Percentiles rank a stretch among this genome's conserved stretches.
These are phyloP conservation scores for Corynespora cassiicola DNA, from an alignment of 2,329 filamentous ascomycete species.

Conservation along the genomic window DNA sequence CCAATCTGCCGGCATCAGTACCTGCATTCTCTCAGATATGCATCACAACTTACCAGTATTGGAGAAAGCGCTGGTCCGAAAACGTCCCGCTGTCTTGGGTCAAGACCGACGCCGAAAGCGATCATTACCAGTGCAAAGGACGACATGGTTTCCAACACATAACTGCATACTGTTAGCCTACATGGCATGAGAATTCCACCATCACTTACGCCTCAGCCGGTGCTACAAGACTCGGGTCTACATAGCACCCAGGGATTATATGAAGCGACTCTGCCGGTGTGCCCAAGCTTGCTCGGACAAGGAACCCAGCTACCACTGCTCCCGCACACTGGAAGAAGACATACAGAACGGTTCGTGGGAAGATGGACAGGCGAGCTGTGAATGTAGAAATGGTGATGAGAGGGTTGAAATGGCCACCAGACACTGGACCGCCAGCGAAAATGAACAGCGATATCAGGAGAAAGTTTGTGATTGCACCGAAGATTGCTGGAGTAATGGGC, in stretches of 20 bases:
- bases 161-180: conserved; percentile 23
- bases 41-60: conserved; percentile 56
- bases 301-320: conserved; percentile 52
- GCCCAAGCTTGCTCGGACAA: conserved; percentile 44
- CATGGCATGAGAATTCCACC: background rate
- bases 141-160: conserved; percentile 57
- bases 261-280: conserved; percentile 14
- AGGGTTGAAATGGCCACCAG: conserved; percentile 61
- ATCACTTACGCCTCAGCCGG: conserved; percentile 43
- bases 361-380: conserved; percentile 56
- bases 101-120: conserved; percentile 60
- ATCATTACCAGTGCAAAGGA: conserved; percentile 56
- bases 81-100: conserved; percentile 57
- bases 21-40: too few relatives aligned
- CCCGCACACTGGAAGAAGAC: conserved; percentile 55
- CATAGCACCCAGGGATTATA: conserved; percentile 27
- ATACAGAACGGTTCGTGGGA: conserved; percentile 58
- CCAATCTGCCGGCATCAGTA: conserved; percentile 19
- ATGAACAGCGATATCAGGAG: conserved; percentile 57
- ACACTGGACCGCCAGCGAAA: conserved; percentile 56
- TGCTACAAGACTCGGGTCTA: conserved; percentile 42
- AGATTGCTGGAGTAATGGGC: conserved; percentile 28
- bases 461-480: conserved; percentile 49
- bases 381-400: conserved; percentile 62
- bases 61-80: conserved; percentile 59